Evolutionary conservation across 805 yeast genomes (phyloP), one percentile per base, ranked within the genome.

Genomic region (Starmerella etchellsii): DNA sequence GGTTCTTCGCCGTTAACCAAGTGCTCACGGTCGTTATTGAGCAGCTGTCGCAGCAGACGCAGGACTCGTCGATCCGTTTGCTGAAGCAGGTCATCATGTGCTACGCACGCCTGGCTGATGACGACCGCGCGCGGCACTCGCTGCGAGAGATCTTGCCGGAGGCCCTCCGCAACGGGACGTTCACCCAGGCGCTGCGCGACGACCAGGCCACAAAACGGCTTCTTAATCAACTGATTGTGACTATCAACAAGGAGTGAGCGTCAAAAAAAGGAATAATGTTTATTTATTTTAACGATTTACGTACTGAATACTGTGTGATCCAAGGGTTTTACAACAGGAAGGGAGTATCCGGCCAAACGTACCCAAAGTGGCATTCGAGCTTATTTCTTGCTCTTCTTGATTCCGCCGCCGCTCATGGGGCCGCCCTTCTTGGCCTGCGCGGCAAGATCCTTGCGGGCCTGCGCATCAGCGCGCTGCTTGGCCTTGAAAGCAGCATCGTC

Each of bases 71-170:
- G 0, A 39, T 50, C 36, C 71, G 97, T 52, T 66, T 88, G 37
- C 67, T 88, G 46, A 87, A 88, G 58, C 97, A 91, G 57, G 94
- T 88, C 26, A 91, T 88, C 23, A 73, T 96, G 58, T 88, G 98
- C 59, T 88, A 88, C 57, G 67, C 88, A 63, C 72, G 98, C 49
- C 68, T 88, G 36, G 76, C 91, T 34, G 98, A 88, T 57, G 87
- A 88, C 54, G 67, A 76, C 27, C 93, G 93, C 48, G 96, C 97
- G 2, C 70, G 95, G 50, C 81, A 81, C 48, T 85, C 95, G 0
- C 67, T 88, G 50, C 77, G 81, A 34, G 79, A 76, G 43, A 78
- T 82, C 19, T 64, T 91, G 37, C 97, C 98, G 2, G 88, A 80
- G 51, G 82, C 93, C 2, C 68, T 88, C 53, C 74, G 82, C 47